Percentiles rank a stretch among this genome's conserved stretches.
phyloP scores from a whole-genome alignment of 345 rosid species.

The Populus alba region DNA sequence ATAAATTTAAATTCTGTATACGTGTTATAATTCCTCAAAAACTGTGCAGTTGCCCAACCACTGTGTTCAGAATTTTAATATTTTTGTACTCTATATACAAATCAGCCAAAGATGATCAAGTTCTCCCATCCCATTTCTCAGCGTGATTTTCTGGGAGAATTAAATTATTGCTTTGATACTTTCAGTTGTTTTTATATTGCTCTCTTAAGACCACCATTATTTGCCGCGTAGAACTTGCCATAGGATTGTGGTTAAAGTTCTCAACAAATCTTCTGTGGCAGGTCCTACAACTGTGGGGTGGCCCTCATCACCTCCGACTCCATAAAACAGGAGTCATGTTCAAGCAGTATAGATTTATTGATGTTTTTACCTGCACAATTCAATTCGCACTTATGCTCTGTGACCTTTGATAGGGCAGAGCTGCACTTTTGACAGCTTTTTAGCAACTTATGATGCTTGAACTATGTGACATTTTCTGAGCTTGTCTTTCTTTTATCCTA shows the following conservation, averaged over 20 bases:
- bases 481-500: not conserved
- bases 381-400: not conserved
- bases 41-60: not conserved
- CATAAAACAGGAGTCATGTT: not conserved
- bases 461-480: not conserved
- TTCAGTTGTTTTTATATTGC: not conserved
- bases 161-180: not conserved
- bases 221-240: not conserved
- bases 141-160: not conserved
- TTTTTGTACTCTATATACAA: not conserved
- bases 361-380: not conserved
- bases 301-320: not conserved
- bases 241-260: not conserved
- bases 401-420: not conserved
- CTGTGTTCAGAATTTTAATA: not conserved
- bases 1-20: conserved; percentile 6
- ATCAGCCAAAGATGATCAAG: not conserved
- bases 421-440: not conserved
- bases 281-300: not conserved
- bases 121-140: not conserved
- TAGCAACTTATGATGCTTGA: not conserved
- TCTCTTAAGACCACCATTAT: not conserved
- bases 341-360: too few relatives aligned
- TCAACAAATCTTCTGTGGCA: not conserved
- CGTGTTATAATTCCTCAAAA: not conserved